Evolutionary conservation across 1,139 yeast genomes (phyloP).

Genomic region (Blastobotrys illinoisensis): DNA sequence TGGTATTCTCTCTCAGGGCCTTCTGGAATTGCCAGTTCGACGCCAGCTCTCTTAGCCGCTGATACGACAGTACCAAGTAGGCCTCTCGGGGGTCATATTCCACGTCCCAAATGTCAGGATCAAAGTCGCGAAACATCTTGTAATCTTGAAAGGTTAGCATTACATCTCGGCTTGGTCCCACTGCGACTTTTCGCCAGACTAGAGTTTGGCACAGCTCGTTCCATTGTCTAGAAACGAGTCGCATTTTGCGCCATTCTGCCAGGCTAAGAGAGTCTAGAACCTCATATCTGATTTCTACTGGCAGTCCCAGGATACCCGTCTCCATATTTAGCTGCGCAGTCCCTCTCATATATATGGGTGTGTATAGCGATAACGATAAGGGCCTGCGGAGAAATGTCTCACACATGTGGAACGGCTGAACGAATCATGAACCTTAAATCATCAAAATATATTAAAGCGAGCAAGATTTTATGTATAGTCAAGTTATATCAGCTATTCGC

Average conservation of each 20-base stretch:
- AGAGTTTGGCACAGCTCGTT: neutral
- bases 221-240: neutral
- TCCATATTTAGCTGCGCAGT: neutral
- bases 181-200: neutral
- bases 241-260: neutral
- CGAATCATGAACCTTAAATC: too few relatives aligned
- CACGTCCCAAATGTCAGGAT: neutral
- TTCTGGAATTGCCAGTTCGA: neutral
- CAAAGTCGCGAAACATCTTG: neutral
- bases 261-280: neutral
- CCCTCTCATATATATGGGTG: too few relatives aligned
- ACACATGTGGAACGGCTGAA: neutral
- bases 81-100: neutral
- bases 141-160: neutral
- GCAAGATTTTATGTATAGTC: too few relatives aligned
- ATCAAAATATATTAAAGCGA: too few relatives aligned
- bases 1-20: neutral
- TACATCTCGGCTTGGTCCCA: neutral
- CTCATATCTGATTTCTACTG: neutral
- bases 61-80: neutral
- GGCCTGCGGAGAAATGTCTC: neutral
- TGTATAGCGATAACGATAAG: neutral
- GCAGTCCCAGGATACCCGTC: neutral
- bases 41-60: neutral
- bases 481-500: too few relatives aligned